Evolutionary conservation across 495 filamentous ascomycete species (phyloP).

Genomic region (Aspergillus ellipticus): DNA sequence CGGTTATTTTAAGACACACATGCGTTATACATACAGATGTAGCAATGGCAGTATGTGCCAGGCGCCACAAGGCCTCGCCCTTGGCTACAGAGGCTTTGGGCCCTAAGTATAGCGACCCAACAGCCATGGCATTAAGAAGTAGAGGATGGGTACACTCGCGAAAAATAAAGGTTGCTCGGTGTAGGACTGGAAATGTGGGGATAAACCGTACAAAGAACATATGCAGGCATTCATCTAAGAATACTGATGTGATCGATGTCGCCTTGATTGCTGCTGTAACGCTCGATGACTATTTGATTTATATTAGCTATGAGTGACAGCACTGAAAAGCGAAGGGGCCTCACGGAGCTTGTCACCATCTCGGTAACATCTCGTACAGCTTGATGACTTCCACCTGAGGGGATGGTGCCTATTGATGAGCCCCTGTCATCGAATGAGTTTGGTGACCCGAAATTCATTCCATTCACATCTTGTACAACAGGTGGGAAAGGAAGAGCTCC

Average conservation of each 20-base stretch:
- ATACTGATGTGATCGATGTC: slow-evolving; percentile 45
- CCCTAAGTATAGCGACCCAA: slow-evolving; percentile 47
- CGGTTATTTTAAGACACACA: neutral
- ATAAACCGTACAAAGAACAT: slow-evolving; percentile 52
- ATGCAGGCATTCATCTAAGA: slow-evolving; percentile 47
- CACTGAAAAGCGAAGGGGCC: slow-evolving; percentile 4
- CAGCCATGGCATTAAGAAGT: slow-evolving; percentile 46
- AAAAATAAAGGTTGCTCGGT: slow-evolving; percentile 47
- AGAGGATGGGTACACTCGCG: slow-evolving; percentile 47
- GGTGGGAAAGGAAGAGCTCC: slow-evolving; percentile 40
- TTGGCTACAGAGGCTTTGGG: slow-evolving; percentile 44
- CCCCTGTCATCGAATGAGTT: slow-evolving; percentile 36
- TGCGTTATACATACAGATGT: slow-evolving; percentile 33
- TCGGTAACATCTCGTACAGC: slow-evolving; percentile 48
- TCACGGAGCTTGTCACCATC: slow-evolving; percentile 46
- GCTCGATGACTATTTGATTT: slow-evolving; percentile 33
- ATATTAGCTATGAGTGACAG: slow-evolving; percentile 2
- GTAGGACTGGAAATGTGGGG: slow-evolving; percentile 47
- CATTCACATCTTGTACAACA: slow-evolving; percentile 32
- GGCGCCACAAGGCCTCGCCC: slow-evolving; percentile 45
- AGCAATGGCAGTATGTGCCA: slow-evolving; percentile 46
- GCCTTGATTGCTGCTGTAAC: slow-evolving; percentile 46
- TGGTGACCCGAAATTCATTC: slow-evolving; percentile 32
- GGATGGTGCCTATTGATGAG: slow-evolving; percentile 38
- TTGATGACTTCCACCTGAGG: slow-evolving; percentile 42